Evolutionary conservation across 2,329 filamentous ascomycete species (phyloP).

Genomic region (Nigrograna mackinnonii): DNA sequence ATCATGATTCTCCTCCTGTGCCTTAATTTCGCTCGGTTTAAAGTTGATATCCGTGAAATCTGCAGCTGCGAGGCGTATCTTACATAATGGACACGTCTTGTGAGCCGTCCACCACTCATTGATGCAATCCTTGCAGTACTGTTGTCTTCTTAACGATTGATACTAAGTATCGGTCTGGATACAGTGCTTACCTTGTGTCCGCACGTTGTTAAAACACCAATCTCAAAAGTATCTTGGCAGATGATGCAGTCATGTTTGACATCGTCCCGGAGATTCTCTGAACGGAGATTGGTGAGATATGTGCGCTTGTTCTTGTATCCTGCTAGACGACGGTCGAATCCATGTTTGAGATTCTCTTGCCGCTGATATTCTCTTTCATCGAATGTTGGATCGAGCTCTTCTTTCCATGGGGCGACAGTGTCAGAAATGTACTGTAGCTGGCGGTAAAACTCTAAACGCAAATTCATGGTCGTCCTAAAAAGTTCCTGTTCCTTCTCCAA

Average conservation of each 20-base stretch:
- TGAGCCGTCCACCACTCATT: constrained; percentile 75
- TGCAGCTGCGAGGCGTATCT: constrained; percentile 63
- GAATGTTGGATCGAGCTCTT: constrained; percentile 60
- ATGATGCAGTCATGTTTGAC: constrained; percentile 75
- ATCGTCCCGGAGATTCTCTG: constrained; percentile 64
- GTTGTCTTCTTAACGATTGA: constrained; percentile 29
- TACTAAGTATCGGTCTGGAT: background rate
- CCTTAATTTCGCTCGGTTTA: constrained; percentile 73
- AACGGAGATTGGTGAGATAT: constrained; percentile 69
- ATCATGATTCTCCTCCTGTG: constrained; percentile 60
- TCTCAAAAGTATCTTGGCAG: constrained; percentile 75
- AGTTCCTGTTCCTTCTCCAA: constrained; percentile 73
- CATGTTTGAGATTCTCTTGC: constrained; percentile 52
- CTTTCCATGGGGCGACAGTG: constrained; percentile 75
- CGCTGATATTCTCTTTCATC: constrained; percentile 53
- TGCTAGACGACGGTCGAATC: constrained; percentile 62
- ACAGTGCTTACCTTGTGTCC: constrained; percentile 62
- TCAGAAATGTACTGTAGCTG: constrained; percentile 93
- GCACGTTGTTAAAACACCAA: constrained; percentile 83
- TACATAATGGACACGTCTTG: constrained; percentile 83
- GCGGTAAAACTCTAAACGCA: constrained; percentile 84
- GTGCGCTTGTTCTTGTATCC: constrained; percentile 72
- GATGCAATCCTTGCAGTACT: constrained; percentile 90
- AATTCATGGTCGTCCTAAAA: constrained; percentile 80
- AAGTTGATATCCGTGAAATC: constrained; percentile 86